These are phyloP conservation scores for Citrus mangshanensis DNA, from an alignment of 345 rosid genomes.

Conservation along the genomic window DNA sequence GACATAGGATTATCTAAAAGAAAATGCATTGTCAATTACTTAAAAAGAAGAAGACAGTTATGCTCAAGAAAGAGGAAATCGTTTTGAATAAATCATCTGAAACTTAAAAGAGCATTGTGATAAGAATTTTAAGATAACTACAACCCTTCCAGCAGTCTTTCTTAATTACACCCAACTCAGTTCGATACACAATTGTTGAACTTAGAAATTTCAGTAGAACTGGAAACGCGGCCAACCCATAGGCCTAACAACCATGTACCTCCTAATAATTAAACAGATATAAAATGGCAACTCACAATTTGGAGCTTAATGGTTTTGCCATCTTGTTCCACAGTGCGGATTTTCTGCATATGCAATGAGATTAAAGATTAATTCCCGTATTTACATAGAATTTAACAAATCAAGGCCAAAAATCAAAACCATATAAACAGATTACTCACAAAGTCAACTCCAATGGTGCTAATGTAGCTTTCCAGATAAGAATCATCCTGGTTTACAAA, in stretches of 20 bases:
- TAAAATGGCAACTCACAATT: constrained; percentile 20
- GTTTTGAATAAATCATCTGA: neutral
- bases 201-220: neutral
- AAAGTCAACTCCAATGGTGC: constrained; percentile 79
- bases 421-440: constrained; percentile 29
- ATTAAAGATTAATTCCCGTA: neutral
- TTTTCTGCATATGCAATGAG: constrained; percentile 32
- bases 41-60: neutral
- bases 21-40: neutral
- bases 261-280: neutral
- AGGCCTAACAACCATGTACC: neutral
- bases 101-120: neutral
- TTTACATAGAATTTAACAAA: neutral
- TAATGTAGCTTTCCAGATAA: constrained; percentile 66
- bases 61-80: neutral
- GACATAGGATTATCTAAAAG: neutral
- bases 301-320: constrained; percentile 55
- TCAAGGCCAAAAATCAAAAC: neutral
- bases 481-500: constrained; percentile 55
- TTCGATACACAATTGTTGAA: neutral
- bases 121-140: neutral
- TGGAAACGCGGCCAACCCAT: neutral
- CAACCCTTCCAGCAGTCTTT: neutral
- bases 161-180: neutral
- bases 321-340: constrained; percentile 61